Percentiles rank a stretch among this genome's conserved stretches.
These are phyloP conservation scores for Trichoderma atrobrunneum DNA, from an alignment of 2,329 filamentous ascomycete species.

Conservation along the genomic window DNA sequence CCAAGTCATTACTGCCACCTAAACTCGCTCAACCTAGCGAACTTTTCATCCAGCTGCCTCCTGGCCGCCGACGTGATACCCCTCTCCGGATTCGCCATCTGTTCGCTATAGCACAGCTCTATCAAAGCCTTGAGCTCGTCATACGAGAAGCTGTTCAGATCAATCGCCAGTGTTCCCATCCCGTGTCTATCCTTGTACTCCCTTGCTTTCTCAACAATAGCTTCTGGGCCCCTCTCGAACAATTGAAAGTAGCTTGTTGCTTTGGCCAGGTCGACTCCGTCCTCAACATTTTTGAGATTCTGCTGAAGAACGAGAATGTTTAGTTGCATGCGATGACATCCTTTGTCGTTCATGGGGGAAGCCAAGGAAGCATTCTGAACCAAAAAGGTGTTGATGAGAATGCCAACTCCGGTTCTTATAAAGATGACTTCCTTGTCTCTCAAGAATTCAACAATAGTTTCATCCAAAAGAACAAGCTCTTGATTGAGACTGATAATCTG, in stretches of 20 bases:
- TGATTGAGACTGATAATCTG: conserved; percentile 79
- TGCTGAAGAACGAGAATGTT: conserved; percentile 95
- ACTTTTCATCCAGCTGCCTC: conserved; percentile 67
- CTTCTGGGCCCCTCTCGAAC: conserved; percentile 63
- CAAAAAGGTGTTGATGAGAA: conserved; percentile 76
- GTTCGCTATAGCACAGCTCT: conserved; percentile 67
- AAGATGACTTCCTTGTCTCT: conserved; percentile 69
- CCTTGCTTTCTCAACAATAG: conserved; percentile 61
- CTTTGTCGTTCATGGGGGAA: conserved; percentile 78
- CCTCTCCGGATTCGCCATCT: conserved; percentile 62
- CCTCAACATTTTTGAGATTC: conserved; percentile 90
- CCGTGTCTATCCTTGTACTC: conserved; percentile 40
- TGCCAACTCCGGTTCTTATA: conserved; percentile 71
- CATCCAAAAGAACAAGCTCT: conserved; percentile 83
- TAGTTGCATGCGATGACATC: conserved; percentile 83
- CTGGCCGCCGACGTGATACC: conserved; percentile 65
- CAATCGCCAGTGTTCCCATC: conserved; percentile 30
- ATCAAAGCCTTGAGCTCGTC: conserved; percentile 65
- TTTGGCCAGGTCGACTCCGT: conserved; percentile 60
- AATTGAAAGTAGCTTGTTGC: conserved; percentile 68
- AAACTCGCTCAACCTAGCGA: conserved; percentile 67
- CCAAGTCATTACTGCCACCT: conserved; percentile 56
- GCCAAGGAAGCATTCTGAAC: conserved; percentile 69
- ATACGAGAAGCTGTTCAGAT: conserved; percentile 54
- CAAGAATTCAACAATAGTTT: conserved; percentile 71